Evolutionary conservation across 495 filamentous ascomycete species (phyloP).

Genomic region (Chaetomium fimeti): DNA sequence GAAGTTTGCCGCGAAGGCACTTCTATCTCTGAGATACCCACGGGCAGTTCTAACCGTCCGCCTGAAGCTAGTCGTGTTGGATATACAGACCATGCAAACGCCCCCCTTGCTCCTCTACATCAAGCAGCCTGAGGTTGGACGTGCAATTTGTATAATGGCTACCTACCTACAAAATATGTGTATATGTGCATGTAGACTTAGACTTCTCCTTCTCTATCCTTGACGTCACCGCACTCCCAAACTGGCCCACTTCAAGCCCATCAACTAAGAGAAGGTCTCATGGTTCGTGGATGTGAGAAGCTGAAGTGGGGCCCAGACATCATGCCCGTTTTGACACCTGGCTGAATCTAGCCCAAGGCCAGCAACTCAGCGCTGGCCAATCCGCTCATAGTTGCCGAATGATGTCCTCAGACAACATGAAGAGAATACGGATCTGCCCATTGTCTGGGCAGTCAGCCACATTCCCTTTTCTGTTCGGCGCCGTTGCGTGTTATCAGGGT

Average conservation of each 20-base stretch:
- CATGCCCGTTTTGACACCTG: not conserved
- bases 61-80: no score
- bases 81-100: no score
- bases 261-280: not conserved
- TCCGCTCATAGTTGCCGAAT: not conserved
- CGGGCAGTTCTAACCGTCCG: no score
- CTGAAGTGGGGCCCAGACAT: not conserved
- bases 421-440: not conserved
- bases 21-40: not conserved
- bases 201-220: no score
- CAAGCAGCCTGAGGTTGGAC: no score
- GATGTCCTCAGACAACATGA: not conserved
- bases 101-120: no score
- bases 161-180: no score
- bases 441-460: not conserved
- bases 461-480: not conserved
- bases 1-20: not conserved
- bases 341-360: no score
- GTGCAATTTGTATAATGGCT: no score
- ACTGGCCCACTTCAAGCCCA: not conserved
- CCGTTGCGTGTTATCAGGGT: not conserved
- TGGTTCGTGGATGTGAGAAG: not conserved
- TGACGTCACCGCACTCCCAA: not conserved
- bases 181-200: no score
- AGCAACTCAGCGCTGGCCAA: no score